Conservation (phyloP, 78 protist genomes). For the Thecamonas trahens region DNA sequence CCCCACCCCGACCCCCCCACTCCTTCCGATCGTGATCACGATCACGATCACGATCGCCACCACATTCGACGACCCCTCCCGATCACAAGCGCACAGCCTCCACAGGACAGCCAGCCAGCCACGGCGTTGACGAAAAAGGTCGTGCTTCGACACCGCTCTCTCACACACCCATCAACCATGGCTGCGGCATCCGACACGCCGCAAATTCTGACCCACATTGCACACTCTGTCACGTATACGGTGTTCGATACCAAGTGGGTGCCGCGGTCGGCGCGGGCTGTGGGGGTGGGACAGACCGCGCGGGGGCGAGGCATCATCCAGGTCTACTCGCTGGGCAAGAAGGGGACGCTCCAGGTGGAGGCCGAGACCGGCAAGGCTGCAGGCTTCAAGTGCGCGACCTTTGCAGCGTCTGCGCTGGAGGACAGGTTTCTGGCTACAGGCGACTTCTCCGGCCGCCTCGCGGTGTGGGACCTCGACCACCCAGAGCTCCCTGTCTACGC, state of each 20-base stretch:
- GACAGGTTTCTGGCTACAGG: slow-evolving; percentile 60
- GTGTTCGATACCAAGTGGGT: slow-evolving; percentile 44
- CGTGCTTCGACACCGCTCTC: no score
- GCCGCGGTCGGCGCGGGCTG: slow-evolving; percentile 47
- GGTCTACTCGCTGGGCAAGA: slow-evolving; percentile 27
- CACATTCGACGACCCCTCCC: background rate
- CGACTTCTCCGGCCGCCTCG: slow-evolving; percentile 41
- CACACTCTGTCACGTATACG: slow-evolving; percentile 44
- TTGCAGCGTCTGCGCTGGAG: slow-evolving; percentile 12
- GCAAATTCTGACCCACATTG: slow-evolving; percentile 44
- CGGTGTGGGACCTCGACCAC: slow-evolving; percentile 46
- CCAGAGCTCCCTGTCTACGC: slow-evolving; percentile 2
- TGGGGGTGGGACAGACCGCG: slow-evolving; percentile 33
- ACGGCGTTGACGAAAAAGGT: no score
- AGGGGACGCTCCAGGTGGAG: background rate
- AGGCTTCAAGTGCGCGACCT: slow-evolving; percentile 63
- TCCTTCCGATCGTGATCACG: no score
- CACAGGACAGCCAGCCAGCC: no score
- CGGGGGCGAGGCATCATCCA: slow-evolving; percentile 45
- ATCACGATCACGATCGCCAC: no score
- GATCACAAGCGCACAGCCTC: background rate
- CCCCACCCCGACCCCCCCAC: background rate
- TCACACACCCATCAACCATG: no score
- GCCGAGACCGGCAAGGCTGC: background rate
- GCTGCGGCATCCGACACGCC: slow-evolving; percentile 20